A percentile compares a stretch with the other conserved stretches of the same genome.
Conservation (phyloP, 805 yeast genomes). For the Starmera amethionina region DNA sequence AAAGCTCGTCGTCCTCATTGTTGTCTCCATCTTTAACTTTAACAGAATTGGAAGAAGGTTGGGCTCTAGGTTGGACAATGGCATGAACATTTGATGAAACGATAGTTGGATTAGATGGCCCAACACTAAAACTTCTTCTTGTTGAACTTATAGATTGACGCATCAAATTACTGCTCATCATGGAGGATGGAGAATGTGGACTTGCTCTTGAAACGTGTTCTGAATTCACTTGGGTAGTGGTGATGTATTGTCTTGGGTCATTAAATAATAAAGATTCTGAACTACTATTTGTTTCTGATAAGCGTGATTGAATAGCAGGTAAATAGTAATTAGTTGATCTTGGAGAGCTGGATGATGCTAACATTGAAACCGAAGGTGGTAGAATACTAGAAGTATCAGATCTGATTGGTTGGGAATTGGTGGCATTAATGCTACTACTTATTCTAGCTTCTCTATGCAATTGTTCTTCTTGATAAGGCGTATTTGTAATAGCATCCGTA, state of each 20-base stretch:
- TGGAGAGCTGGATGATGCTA: constrained; percentile 16
- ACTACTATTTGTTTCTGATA: constrained; percentile 16
- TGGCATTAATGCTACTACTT: too few species aligned
- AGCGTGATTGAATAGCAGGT: constrained; percentile 21
- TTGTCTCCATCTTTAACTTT: constrained; percentile 21
- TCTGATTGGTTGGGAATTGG: too few species aligned
- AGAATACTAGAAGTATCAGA: too few species aligned
- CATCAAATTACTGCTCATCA: background rate
- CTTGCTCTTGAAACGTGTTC: constrained; percentile 7
- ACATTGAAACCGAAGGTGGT: constrained; percentile 12
- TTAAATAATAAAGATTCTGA: constrained; percentile 11
- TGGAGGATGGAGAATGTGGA: constrained; percentile 14
- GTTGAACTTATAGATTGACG: constrained; percentile 2
- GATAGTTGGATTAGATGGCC: constrained; percentile 23
- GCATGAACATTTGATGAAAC: constrained; percentile 22
- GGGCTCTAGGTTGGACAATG: constrained; percentile 14
- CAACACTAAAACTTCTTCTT: constrained; percentile 11
- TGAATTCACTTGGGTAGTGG: background rate
- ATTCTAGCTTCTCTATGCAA: too few species aligned
- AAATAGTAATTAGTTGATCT: constrained; percentile 18
- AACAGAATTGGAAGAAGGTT: background rate
- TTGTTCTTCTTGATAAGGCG: too few species aligned
- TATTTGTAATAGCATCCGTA: too few species aligned
- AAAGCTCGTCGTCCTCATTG: constrained; percentile 57
- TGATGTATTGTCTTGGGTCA: constrained; percentile 3